These are phyloP conservation scores for Colletotrichum aenigma DNA, from an alignment of 2,329 filamentous ascomycete genomes.

Conservation along the genomic window DNA sequence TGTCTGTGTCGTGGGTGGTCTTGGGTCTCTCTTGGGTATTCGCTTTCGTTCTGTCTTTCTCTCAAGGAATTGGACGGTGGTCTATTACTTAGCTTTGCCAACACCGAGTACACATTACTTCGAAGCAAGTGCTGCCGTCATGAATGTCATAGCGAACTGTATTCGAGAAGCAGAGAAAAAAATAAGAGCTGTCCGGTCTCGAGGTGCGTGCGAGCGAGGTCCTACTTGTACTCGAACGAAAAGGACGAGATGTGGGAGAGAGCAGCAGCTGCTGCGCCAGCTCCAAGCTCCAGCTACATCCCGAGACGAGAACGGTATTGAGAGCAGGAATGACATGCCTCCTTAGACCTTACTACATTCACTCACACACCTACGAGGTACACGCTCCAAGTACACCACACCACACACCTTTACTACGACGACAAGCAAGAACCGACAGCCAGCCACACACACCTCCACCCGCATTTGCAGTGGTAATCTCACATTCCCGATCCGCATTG, in stretches of 20 bases:
- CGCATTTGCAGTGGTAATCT: background rate
- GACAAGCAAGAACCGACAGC: background rate
- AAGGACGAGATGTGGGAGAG: background rate
- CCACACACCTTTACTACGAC: background rate
- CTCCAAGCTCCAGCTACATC: background rate
- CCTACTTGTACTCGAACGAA: slow-evolving; percentile 6
- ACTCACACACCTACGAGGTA: background rate
- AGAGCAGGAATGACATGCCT: background rate
- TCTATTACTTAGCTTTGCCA: slow-evolving; percentile 1
- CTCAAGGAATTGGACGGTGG: background rate
- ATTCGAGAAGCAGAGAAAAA: background rate
- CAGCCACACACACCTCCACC: background rate
- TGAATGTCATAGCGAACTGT: slow-evolving; percentile 5
- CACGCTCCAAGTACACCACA: background rate
- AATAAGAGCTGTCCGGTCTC: background rate
- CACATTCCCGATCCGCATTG: background rate
- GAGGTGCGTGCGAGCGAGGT: slow-evolving; percentile 6
- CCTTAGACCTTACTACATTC: background rate
- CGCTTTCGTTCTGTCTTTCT: background rate
- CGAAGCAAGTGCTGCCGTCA: slow-evolving; percentile 8
- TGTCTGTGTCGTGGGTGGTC: background rate
- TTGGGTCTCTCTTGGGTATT: background rate
- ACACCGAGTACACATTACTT: slow-evolving; percentile 14
- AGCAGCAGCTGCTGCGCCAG: background rate
- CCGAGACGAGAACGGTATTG: background rate